Conservation (phyloP, 306 rosid species). For the Corylus avellana region DNA sequence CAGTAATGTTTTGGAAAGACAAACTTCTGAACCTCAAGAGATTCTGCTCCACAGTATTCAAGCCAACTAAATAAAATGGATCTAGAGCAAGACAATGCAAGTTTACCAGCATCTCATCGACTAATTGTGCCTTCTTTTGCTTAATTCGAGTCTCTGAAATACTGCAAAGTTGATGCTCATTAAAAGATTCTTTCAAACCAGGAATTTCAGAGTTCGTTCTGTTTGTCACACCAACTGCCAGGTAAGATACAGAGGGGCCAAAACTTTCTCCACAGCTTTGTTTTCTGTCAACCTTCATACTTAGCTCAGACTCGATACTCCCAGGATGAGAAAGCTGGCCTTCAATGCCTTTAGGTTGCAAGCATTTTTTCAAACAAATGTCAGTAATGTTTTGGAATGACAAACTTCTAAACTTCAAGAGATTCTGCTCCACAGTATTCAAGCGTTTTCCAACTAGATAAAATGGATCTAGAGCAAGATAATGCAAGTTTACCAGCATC, state of each 20-base stretch:
- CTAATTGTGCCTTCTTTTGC: constrained; percentile 9
- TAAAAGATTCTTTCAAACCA: constrained; percentile 13
- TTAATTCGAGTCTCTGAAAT: constrained; percentile 6
- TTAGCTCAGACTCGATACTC: constrained; percentile 6
- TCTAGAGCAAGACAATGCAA: constrained; percentile 23
- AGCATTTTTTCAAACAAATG: constrained; percentile 2
- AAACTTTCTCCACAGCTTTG: not conserved
- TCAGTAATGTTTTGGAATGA: constrained; percentile 13
- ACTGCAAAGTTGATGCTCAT: constrained; percentile 18
- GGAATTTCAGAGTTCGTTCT: constrained; percentile 18
- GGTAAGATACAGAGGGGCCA: constrained; percentile 16
- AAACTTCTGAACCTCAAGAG: constrained; percentile 17
- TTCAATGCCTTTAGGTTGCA: not conserved
- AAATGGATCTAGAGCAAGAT: constrained; percentile 22
- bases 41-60: constrained; percentile 6
- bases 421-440: constrained; percentile 4
- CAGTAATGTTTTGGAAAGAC: constrained; percentile 9
- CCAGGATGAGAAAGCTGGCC: constrained; percentile 7
- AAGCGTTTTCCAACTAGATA: constrained; percentile 13
- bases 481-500: not conserved
- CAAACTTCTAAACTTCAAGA: constrained; percentile 16
- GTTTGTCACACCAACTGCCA: constrained; percentile 7
- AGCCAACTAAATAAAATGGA: constrained; percentile 14
- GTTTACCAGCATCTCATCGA: not conserved
- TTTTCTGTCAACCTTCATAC: not conserved